These are phyloP conservation scores for Aspergillus cavernicola DNA, from an alignment of 495 filamentous ascomycete genomes.

Conservation along the genomic window DNA sequence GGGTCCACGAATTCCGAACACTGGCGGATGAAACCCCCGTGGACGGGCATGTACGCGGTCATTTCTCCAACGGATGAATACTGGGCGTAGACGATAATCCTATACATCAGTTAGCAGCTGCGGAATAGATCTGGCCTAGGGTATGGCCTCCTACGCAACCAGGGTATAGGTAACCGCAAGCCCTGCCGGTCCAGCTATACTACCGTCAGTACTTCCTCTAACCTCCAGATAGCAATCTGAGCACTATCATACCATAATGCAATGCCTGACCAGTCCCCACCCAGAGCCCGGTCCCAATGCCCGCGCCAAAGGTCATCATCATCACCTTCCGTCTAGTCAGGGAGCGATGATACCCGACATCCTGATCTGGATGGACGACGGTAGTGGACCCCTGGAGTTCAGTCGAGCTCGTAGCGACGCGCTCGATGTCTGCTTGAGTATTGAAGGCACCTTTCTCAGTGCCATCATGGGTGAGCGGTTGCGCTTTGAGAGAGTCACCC, in stretches of 20 bases:
- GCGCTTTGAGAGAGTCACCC: too few species aligned
- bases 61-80: constrained; percentile 30
- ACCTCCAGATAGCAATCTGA: not conserved
- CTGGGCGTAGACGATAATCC: constrained; percentile 27
- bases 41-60: constrained; percentile 29
- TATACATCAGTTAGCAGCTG: not conserved
- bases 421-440: not conserved
- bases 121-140: too few species aligned
- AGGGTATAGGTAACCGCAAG: constrained; percentile 27
- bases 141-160: constrained; percentile 22
- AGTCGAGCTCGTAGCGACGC: not conserved
- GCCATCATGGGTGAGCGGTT: too few species aligned
- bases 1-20: constrained; percentile 29
- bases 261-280: constrained; percentile 27
- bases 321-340: constrained; percentile 28
- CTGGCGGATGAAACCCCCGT: constrained; percentile 30
- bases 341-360: constrained; percentile 29
- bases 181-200: constrained; percentile 26
- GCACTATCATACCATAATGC: constrained; percentile 22
- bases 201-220: not conserved
- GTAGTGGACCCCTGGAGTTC: not conserved
- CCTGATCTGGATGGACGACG: not conserved
- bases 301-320: constrained; percentile 35
- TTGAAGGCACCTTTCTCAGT: not conserved
- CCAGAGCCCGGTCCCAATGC: constrained; percentile 25